Conservation (phyloP, 192 early-diverging fungal genomes). For the Gonapodya sp. region DNA sequence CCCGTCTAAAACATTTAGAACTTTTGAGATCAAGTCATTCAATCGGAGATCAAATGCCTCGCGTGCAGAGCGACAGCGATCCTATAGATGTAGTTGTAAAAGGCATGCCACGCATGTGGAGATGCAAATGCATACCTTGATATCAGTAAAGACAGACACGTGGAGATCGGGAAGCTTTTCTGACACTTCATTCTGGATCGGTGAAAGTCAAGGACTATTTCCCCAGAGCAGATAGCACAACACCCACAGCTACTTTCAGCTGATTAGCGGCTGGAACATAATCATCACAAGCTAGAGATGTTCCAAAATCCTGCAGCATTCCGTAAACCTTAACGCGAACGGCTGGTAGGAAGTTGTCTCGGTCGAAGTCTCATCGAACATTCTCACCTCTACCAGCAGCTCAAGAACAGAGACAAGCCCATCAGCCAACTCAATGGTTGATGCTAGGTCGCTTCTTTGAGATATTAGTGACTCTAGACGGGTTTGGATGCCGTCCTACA, state of each 20-base stretch:
- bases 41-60: background rate
- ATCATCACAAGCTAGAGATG: background rate
- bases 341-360: background rate
- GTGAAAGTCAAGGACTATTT: background rate
- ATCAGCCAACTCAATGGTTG: background rate
- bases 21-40: background rate
- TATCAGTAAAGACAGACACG: background rate
- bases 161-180: background rate
- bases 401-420: background rate
- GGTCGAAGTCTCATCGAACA: background rate
- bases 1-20: background rate
- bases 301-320: background rate
- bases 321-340: background rate
- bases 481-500: background rate
- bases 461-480: background rate
- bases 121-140: background rate
- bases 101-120: too few species aligned
- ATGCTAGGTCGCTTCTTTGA: background rate
- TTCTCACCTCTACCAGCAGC: background rate
- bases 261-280: background rate
- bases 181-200: background rate
- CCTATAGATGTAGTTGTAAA: too few species aligned
- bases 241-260: background rate
- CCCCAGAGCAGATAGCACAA: background rate
- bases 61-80: background rate